Percentiles rank a stretch among this genome's conserved stretches.
These are phyloP conservation scores for Clonostachys sp. DNA, from an alignment of 2,329 filamentous ascomycete genomes.

Conservation along the genomic window DNA sequence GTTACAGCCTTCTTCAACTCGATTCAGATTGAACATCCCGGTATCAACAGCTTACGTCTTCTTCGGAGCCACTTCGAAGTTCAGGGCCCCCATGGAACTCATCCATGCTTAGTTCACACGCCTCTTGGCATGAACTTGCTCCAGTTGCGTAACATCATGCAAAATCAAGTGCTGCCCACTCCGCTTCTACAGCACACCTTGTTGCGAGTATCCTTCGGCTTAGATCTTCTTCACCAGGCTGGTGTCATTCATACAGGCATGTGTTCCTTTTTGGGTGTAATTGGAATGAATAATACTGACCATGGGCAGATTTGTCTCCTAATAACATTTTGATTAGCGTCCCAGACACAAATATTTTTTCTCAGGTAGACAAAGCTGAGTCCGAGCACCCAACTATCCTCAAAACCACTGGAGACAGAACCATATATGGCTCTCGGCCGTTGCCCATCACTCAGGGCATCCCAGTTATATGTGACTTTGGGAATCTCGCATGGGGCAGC, in stretches of 20 bases:
- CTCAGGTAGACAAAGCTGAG: slow-evolving; percentile 7
- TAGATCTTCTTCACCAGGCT: slow-evolving; percentile 3
- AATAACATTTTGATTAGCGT: slow-evolving; percentile 17
- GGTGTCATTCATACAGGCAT: slow-evolving; percentile 5
- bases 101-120: slow-evolving; percentile 2
- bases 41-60: slow-evolving; percentile 1
- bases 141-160: slow-evolving; percentile 6
- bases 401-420: slow-evolving; percentile 16
- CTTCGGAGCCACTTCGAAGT: slow-evolving; percentile 1
- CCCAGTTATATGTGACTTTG: slow-evolving; percentile 20
- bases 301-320: slow-evolving; percentile 12
- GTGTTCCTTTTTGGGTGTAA: background rate
- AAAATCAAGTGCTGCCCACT: slow-evolving; percentile 11
- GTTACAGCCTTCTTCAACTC: slow-evolving; percentile 8
- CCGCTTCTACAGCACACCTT: slow-evolving; percentile 13
- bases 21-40: slow-evolving; percentile 4
- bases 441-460: slow-evolving; percentile 11
- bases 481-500: slow-evolving; percentile 15
- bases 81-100: slow-evolving; percentile 2
- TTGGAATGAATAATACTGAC: no score
- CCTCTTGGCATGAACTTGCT: slow-evolving; percentile 4
- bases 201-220: slow-evolving; percentile 6
- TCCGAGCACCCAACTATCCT: slow-evolving; percentile 8
- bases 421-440: slow-evolving; percentile 15
- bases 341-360: slow-evolving; percentile 6